Conservation (phyloP, 805 yeast genomes). For the Candida pseudofarinosa region DNA sequence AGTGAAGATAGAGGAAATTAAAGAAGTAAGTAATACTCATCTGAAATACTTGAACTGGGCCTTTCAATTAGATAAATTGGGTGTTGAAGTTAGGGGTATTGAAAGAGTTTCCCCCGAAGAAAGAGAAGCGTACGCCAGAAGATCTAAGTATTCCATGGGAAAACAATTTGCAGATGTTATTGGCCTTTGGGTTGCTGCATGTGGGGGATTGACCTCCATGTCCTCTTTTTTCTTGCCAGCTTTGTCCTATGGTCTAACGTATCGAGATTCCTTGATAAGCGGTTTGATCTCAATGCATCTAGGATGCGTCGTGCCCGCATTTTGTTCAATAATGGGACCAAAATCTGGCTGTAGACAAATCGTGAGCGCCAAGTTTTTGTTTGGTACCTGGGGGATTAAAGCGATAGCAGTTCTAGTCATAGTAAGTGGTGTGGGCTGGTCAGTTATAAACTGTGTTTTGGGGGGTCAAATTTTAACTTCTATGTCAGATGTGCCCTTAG, state of each 20-base stretch:
- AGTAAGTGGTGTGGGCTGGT: slow-evolving; percentile 35
- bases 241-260: slow-evolving; percentile 22
- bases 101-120: slow-evolving; percentile 30
- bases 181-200: slow-evolving; percentile 37
- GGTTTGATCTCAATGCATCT: slow-evolving; percentile 26
- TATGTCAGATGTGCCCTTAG: slow-evolving; percentile 21
- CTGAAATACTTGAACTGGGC: slow-evolving; percentile 10
- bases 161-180: slow-evolving; percentile 25
- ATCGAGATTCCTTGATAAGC: slow-evolving; percentile 24
- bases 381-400: slow-evolving; percentile 34
- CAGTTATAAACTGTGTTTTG: slow-evolving; percentile 34
- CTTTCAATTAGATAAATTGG: slow-evolving; percentile 21
- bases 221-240: slow-evolving; percentile 33
- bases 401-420: slow-evolving; percentile 27
- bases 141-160: slow-evolving; percentile 6
- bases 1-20: neutral
- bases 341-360: slow-evolving; percentile 36
- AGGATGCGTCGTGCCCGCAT: slow-evolving; percentile 37
- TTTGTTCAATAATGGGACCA: slow-evolving; percentile 36
- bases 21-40: neutral
- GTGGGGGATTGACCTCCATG: slow-evolving; percentile 38
- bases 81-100: slow-evolving; percentile 33
- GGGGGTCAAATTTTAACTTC: slow-evolving; percentile 33
- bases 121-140: slow-evolving; percentile 11
- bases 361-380: slow-evolving; percentile 32